Conservation (phyloP, 805 yeast species). For the Wickerhamiella alocasiicola region DNA sequence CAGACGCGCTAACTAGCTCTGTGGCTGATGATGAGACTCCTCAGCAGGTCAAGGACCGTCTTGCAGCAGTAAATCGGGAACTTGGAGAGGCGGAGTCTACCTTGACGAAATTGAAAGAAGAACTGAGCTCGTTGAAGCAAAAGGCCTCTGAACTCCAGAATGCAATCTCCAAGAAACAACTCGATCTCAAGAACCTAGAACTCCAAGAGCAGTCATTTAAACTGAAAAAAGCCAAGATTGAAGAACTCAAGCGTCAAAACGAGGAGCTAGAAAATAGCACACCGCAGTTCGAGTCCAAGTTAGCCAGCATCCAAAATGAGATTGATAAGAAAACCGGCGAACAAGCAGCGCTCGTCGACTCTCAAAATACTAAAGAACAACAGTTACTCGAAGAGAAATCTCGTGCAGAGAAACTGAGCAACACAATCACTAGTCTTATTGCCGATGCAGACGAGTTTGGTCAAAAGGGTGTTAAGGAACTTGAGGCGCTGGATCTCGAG, state of each 20-base stretch:
- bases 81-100: constrained; percentile 10
- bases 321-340: not conserved
- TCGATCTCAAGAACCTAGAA: constrained; percentile 12
- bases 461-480: not conserved
- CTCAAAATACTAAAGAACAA: not conserved
- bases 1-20: not conserved
- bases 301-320: not conserved
- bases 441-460: not conserved
- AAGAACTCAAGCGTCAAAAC: constrained; percentile 4
- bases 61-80: constrained; percentile 5
- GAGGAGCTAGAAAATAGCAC: not conserved
- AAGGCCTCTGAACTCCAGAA: not conserved
- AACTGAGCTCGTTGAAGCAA: not conserved
- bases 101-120: not conserved
- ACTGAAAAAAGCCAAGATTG: constrained; percentile 4
- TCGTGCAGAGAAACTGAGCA: constrained; percentile 10
- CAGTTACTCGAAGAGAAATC: not conserved
- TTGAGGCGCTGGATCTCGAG: constrained; percentile 7
- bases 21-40: constrained; percentile 9
- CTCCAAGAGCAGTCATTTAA: constrained; percentile 13
- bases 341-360: not conserved
- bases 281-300: not conserved
- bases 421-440: not conserved
- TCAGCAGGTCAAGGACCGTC: constrained; percentile 16
- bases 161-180: constrained; percentile 5